These are phyloP conservation scores for Penicillium cataractarum DNA, from an alignment of 495 filamentous ascomycete genomes.

Conservation along the genomic window DNA sequence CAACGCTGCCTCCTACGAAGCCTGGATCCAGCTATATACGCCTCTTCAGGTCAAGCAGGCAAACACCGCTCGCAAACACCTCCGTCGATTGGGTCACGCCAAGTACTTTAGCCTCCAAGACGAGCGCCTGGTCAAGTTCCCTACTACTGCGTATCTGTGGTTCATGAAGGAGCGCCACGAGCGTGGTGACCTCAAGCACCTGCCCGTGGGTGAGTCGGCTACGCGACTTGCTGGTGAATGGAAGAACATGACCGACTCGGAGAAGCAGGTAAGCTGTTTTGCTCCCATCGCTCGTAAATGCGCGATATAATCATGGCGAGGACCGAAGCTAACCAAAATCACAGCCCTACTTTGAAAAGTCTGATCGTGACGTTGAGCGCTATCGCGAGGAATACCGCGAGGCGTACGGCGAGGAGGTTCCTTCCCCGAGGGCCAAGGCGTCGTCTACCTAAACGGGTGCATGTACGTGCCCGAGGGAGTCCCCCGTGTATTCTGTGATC, in stretches of 20 bases:
- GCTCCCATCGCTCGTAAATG: background rate
- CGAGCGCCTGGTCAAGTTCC: constrained; percentile 58
- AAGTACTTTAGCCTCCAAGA: constrained; percentile 48
- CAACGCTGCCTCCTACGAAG: constrained; percentile 48
- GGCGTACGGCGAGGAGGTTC: constrained; percentile 36
- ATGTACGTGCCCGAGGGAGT: background rate
- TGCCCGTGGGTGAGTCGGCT: constrained; percentile 29
- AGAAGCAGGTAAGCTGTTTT: constrained; percentile 56
- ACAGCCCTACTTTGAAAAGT: constrained; percentile 32
- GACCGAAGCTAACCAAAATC: constrained; percentile 2
- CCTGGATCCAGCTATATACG: constrained; percentile 64
- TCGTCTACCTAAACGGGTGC: background rate
- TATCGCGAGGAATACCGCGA: constrained; percentile 39
- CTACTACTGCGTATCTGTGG: constrained; percentile 37
- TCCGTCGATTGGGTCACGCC: constrained; percentile 39
- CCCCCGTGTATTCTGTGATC: constrained; percentile 6
- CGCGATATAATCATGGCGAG: background rate
- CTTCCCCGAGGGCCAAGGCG: background rate
- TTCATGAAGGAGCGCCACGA: constrained; percentile 53
- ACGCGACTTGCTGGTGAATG: constrained; percentile 54
- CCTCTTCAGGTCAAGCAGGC: constrained; percentile 61
- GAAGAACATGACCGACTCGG: constrained; percentile 51
- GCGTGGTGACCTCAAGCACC: constrained; percentile 51
- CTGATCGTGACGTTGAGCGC: constrained; percentile 30
- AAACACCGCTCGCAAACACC: constrained; percentile 61